Conservation (phyloP, 2,329 filamentous ascomycete species). For the Helotiales sp. region DNA sequence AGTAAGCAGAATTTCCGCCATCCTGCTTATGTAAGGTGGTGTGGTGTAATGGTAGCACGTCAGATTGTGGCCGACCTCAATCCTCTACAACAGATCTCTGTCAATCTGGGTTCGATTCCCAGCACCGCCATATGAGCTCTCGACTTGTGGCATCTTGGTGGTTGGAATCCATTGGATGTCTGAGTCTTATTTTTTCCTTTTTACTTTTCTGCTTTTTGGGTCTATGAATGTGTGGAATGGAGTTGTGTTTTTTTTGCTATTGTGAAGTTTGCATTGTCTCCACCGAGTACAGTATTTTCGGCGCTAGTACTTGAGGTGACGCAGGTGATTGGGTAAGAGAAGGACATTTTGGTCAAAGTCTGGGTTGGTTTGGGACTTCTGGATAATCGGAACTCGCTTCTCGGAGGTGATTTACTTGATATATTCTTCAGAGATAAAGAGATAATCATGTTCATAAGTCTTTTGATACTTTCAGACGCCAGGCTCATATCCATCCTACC, state of each 20-base stretch:
- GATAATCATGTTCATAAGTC: background rate
- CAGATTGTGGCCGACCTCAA: background rate
- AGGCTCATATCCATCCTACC: conserved; percentile 7
- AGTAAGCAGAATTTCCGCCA: too few relatives aligned
- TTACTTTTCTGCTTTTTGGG: background rate
- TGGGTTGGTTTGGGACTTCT: too few relatives aligned
- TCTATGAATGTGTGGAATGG: too few relatives aligned
- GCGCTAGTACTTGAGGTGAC: too few relatives aligned
- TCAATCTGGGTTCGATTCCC: conserved; percentile 2
- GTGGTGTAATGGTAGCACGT: conserved; percentile 1
- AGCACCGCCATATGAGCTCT: background rate
- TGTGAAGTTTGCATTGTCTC: too few relatives aligned
- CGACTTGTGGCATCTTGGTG: background rate
- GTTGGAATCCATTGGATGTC: background rate
- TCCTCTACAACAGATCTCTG: background rate
- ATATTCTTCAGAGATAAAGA: background rate
- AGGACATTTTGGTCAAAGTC: too few relatives aligned
- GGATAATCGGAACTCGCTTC: too few relatives aligned
- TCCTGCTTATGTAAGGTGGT: background rate
- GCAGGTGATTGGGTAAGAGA: too few relatives aligned
- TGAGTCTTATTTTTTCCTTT: background rate
- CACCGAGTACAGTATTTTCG: too few relatives aligned
- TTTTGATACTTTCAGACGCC: background rate
- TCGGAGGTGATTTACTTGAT: too few relatives aligned
- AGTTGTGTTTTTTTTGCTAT: background rate